These are phyloP conservation scores for Bisporella sp. DNA, from an alignment of 2,329 filamentous ascomycete genomes.

Conservation along the genomic window DNA sequence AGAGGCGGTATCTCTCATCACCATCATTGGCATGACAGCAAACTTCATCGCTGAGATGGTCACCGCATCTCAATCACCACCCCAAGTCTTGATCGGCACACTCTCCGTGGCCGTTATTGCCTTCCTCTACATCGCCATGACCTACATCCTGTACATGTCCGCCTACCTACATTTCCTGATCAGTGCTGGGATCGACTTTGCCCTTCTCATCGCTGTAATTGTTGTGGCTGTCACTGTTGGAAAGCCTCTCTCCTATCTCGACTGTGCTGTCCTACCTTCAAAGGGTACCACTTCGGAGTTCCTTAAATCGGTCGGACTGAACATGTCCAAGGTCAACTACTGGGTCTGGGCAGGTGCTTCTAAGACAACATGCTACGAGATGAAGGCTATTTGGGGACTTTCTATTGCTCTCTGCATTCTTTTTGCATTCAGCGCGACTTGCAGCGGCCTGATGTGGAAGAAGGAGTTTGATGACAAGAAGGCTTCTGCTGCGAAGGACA, in stretches of 20 bases:
- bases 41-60: constrained; percentile 80
- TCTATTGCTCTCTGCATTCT: constrained; percentile 71
- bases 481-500: constrained; percentile 13
- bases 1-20: constrained; percentile 64
- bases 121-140: constrained; percentile 70
- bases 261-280: constrained; percentile 51
- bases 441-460: constrained; percentile 52
- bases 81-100: constrained; percentile 69
- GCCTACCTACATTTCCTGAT: constrained; percentile 68
- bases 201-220: constrained; percentile 69
- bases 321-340: constrained; percentile 37
- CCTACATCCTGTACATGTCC: constrained; percentile 76
- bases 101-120: constrained; percentile 75
- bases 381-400: constrained; percentile 84
- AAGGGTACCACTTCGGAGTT: constrained; percentile 33
- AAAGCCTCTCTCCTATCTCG: constrained; percentile 70
- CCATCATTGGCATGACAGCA: constrained; percentile 71
- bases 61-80: constrained; percentile 54
- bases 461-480: constrained; percentile 9
- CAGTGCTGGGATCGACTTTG: constrained; percentile 55
- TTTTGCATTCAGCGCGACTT: constrained; percentile 56
- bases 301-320: constrained; percentile 34
- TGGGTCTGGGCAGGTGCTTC: constrained; percentile 44
- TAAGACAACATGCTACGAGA: constrained; percentile 67
- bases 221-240: constrained; percentile 73